A percentile compares a stretch with the other conserved stretches of the same genome.
These are phyloP conservation scores for Phytophthora meadii DNA, from an alignment of 352 stramenopile species.

Conservation along the genomic window DNA sequence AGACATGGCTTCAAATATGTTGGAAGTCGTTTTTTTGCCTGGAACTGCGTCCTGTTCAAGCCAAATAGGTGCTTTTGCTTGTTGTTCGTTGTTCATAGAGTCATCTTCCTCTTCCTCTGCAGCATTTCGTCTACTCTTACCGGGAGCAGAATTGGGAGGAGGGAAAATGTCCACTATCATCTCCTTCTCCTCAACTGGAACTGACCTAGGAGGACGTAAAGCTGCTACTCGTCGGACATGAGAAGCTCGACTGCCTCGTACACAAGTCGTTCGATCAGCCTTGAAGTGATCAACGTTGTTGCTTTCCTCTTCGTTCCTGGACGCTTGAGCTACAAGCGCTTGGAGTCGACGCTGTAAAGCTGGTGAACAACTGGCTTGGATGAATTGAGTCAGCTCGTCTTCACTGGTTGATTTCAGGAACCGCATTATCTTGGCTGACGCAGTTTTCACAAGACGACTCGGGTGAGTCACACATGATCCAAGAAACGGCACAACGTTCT, in stretches of 20 bases:
- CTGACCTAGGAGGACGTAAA: slow-evolving; percentile 64
- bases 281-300: slow-evolving; percentile 69
- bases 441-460: slow-evolving; percentile 51
- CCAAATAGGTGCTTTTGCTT: slow-evolving; percentile 57
- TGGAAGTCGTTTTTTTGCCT: slow-evolving; percentile 29
- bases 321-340: slow-evolving; percentile 41
- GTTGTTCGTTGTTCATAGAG: slow-evolving; percentile 44
- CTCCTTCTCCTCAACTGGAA: slow-evolving; percentile 72
- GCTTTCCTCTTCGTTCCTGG: slow-evolving; percentile 39
- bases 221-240: slow-evolving; percentile 78
- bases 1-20: slow-evolving; percentile 19
- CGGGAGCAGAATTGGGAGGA: slow-evolving; percentile 71
- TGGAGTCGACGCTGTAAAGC: slow-evolving; percentile 68
- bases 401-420: slow-evolving; percentile 42
- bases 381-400: slow-evolving; percentile 53
- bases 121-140: slow-evolving; percentile 52
- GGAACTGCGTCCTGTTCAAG: slow-evolving; percentile 39
- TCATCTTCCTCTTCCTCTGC: slow-evolving; percentile 32
- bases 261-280: slow-evolving; percentile 57
- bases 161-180: slow-evolving; percentile 70
- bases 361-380: slow-evolving; percentile 63
- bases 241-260: slow-evolving; percentile 73
- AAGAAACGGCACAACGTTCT: slow-evolving; percentile 80
- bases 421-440: slow-evolving; percentile 53
- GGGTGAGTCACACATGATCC: slow-evolving; percentile 67